These are phyloP conservation scores for Fusarium duplospermum DNA, from an alignment of 2,329 filamentous ascomycete genomes.

Conservation along the genomic window DNA sequence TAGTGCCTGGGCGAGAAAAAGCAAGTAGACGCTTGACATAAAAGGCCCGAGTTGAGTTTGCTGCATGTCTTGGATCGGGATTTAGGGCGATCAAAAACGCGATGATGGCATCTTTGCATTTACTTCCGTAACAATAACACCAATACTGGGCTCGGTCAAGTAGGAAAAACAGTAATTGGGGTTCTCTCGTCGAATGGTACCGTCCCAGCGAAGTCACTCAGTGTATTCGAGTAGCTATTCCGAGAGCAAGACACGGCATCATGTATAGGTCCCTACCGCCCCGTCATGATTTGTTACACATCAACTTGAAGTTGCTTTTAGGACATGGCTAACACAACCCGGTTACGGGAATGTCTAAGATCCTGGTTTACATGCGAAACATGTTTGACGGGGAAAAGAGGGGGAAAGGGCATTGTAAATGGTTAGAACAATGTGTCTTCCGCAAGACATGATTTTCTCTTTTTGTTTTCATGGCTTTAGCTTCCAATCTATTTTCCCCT, in stretches of 20 bases:
- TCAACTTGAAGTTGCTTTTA: not conserved
- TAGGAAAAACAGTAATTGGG: not conserved
- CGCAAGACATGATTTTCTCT: not conserved
- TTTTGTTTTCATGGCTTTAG: not conserved
- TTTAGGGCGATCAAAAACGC: not conserved
- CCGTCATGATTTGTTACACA: not conserved
- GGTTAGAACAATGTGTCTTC: not conserved
- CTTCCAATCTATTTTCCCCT: not conserved
- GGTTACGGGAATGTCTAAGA: not conserved
- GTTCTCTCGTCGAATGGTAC: no score
- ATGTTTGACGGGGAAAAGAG: not conserved
- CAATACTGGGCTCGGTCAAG: not conserved
- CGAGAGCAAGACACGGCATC: not conserved
- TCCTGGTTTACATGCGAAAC: not conserved
- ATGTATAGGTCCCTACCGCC: not conserved
- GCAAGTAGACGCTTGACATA: not conserved
- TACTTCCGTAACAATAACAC: no score
- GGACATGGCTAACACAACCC: not conserved
- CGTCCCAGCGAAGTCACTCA: not conserved
- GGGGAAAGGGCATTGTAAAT: not conserved
- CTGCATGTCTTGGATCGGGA: not conserved
- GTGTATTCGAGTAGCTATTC: not conserved
- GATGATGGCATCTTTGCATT: not conserved
- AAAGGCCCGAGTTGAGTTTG: not conserved
- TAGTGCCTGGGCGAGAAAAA: not conserved